A percentile compares a stretch with the other conserved stretches of the same genome.
phyloP scores from a whole-genome alignment of 2,329 filamentous ascomycete species.

The Fusarium ramigenum region DNA sequence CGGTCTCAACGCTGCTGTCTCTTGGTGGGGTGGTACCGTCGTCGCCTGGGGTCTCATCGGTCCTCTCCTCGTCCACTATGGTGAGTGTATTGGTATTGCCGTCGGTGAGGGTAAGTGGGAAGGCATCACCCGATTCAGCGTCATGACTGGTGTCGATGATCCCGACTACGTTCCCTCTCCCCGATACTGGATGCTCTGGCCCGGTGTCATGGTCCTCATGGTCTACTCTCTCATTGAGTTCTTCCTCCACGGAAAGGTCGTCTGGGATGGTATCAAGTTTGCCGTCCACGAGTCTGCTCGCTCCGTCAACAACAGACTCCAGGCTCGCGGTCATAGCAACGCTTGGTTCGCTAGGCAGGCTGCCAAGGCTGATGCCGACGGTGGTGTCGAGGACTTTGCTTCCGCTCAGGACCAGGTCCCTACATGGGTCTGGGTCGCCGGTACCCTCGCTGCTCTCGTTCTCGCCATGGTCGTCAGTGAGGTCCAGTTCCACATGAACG shows the following conservation, averaged over 20 bases:
- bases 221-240: conserved; percentile 54
- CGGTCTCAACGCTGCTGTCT: conserved; percentile 63
- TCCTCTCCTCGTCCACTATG: conserved; percentile 58
- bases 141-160: conserved; percentile 43
- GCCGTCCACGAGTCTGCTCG: conserved; percentile 45
- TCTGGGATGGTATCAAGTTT: conserved; percentile 49
- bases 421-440: conserved; percentile 62
- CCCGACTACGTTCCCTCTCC: conserved; percentile 48
- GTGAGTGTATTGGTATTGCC: conserved; percentile 59
- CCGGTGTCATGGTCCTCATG: conserved; percentile 56
- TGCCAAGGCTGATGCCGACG: conserved; percentile 46
- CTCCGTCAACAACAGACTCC: conserved; percentile 45
- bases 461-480: conserved; percentile 62
- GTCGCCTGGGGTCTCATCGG: conserved; percentile 65
- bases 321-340: conserved; percentile 45
- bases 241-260: conserved; percentile 51
- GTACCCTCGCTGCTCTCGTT: conserved; percentile 58
- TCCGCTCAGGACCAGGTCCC: conserved; percentile 58
- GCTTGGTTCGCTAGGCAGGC: conserved; percentile 50
- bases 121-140: conserved; percentile 44
- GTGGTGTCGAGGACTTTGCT: conserved; percentile 52
- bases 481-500: conserved; percentile 65
- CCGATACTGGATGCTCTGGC: conserved; percentile 56
- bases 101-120: conserved; percentile 45
- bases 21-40: conserved; percentile 65